Conservation (phyloP, 2,329 filamentous ascomycete genomes). For the Colletotrichum simmondsii region DNA sequence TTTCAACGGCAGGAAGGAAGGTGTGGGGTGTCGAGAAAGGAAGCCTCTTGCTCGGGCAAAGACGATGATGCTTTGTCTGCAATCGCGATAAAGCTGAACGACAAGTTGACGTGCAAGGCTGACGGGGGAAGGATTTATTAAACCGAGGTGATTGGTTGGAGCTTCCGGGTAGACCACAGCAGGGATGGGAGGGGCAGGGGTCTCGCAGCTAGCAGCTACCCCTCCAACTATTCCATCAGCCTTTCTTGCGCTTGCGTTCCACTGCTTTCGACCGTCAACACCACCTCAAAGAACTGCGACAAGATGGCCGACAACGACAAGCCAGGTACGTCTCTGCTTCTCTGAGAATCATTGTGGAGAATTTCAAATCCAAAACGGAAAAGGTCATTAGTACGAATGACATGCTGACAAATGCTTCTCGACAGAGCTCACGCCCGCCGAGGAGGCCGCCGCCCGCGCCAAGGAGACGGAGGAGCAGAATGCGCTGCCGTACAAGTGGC, state of each 20-base stretch:
- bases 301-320: slow-evolving; percentile 58
- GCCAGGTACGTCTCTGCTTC: slow-evolving; percentile 11
- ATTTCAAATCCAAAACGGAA: slow-evolving; percentile 7
- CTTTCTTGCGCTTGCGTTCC: slow-evolving; percentile 33
- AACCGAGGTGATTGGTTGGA: slow-evolving; percentile 29
- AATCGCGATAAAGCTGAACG: not conserved
- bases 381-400: not conserved
- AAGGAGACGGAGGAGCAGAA: slow-evolving; percentile 90
- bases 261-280: slow-evolving; percentile 33
- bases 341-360: not conserved
- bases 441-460: slow-evolving; percentile 69
- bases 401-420: slow-evolving; percentile 52
- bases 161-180: not conserved
- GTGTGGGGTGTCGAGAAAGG: not conserved
- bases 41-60: not conserved
- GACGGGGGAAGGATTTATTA: slow-evolving; percentile 4
- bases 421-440: slow-evolving; percentile 64
- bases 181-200: slow-evolving; percentile 4
- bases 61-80: not conserved
- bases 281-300: slow-evolving; percentile 23
- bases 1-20: not conserved
- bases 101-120: slow-evolving; percentile 16
- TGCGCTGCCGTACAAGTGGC: slow-evolving; percentile 96
- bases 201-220: slow-evolving; percentile 36
- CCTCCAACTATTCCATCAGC: slow-evolving; percentile 36